These are phyloP conservation scores for Monilinia aucupariae DNA, from an alignment of 2,329 filamentous ascomycete species.

Conservation along the genomic window DNA sequence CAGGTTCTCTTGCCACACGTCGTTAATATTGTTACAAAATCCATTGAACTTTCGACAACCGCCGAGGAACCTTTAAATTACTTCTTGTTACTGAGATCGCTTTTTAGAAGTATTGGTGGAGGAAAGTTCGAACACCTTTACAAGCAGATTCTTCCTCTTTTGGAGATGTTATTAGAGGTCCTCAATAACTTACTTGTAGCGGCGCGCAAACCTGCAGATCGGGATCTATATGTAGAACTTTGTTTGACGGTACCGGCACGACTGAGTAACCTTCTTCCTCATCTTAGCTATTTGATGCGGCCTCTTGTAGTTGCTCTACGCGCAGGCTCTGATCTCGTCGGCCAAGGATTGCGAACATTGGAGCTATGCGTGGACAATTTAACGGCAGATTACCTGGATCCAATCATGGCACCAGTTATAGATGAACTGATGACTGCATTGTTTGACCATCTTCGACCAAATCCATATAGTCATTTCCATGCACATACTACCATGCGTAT, in stretches of 20 bases:
- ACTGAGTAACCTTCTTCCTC: constrained; percentile 88
- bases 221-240: constrained; percentile 94
- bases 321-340: constrained; percentile 87
- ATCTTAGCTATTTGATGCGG: constrained; percentile 94
- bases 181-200: constrained; percentile 91
- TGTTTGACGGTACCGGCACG: constrained; percentile 93
- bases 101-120: constrained; percentile 95
- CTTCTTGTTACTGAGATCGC: constrained; percentile 82
- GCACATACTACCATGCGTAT: constrained; percentile 98
- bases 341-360: constrained; percentile 85
- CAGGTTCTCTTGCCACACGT: constrained; percentile 93
- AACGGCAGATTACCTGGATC: constrained; percentile 94
- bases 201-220: constrained; percentile 81
- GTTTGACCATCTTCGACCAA: constrained; percentile 89
- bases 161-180: constrained; percentile 97
- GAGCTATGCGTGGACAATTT: constrained; percentile 98
- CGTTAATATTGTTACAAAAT: constrained; percentile 94
- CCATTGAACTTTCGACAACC: constrained; percentile 90
- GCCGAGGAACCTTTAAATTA: constrained; percentile 99
- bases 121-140: constrained; percentile 97
- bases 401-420: constrained; percentile 98
- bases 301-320: constrained; percentile 92
- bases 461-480: constrained; percentile 95
- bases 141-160: constrained; percentile 90
- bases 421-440: constrained; percentile 97